Percentiles rank a stretch among this genome's conserved stretches.
Conservation (phyloP, 805 yeast genomes). For the Metschnikowia colocasiae region DNA sequence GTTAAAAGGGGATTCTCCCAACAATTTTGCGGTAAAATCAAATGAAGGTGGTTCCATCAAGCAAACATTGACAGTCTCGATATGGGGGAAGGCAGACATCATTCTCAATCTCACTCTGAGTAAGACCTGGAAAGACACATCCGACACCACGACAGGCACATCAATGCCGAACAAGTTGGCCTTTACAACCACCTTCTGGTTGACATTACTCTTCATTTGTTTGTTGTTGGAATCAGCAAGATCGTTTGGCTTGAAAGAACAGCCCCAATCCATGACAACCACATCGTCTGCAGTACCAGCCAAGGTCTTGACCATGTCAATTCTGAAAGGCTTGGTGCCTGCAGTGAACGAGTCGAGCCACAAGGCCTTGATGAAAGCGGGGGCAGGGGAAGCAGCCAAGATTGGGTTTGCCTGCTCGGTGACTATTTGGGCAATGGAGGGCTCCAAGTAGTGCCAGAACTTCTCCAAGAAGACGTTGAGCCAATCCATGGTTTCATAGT, state of each 20-base stretch:
- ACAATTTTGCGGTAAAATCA: constrained; percentile 69
- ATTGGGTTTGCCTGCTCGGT: constrained; percentile 82
- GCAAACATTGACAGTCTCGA: constrained; percentile 85
- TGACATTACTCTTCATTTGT: constrained; percentile 79
- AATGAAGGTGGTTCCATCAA: constrained; percentile 82
- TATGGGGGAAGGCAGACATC: constrained; percentile 89
- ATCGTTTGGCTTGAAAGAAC: constrained; percentile 90
- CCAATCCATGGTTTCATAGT: constrained; percentile 96
- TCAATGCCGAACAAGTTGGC: constrained; percentile 79
- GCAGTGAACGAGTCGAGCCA: constrained; percentile 87
- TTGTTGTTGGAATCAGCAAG: constrained; percentile 78
- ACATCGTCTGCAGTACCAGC: constrained; percentile 88
- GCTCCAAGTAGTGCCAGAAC: constrained; percentile 90
- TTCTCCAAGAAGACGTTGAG: constrained; percentile 81
- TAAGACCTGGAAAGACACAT: constrained; percentile 70
- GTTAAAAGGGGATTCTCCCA: constrained; percentile 82
- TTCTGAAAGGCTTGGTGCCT: constrained; percentile 94
- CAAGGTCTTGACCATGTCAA: constrained; percentile 85
- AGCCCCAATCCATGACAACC: constrained; percentile 97
- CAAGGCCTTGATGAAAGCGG: constrained; percentile 76
- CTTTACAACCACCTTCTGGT: constrained; percentile 75
- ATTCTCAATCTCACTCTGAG: constrained; percentile 82
- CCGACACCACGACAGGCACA: constrained; percentile 75
- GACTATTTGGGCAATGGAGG: constrained; percentile 80
- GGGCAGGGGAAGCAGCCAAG: constrained; percentile 71